phyloP scores from a whole-genome alignment of 192 early-diverging fungal genomes.

The Dissophora globulifera region DNA sequence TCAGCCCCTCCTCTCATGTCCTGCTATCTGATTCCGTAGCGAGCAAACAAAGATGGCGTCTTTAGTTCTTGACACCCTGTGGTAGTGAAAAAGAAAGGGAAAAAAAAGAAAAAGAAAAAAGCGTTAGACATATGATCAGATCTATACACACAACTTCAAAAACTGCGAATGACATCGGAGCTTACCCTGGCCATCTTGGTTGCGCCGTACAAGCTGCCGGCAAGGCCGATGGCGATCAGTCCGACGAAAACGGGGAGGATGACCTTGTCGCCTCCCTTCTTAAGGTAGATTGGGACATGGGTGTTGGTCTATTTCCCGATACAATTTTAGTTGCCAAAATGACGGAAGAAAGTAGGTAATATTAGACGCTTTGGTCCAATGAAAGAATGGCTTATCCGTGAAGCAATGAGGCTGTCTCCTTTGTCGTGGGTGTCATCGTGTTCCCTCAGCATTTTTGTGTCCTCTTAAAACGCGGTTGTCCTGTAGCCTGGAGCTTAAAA shows the following conservation, averaged over 20 bases:
- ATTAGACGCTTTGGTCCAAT: too few species aligned
- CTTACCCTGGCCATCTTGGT: slow-evolving; percentile 54
- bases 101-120: neutral
- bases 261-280: slow-evolving; percentile 44
- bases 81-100: neutral
- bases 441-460: too few species aligned
- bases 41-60: too few species aligned
- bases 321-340: neutral
- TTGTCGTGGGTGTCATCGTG: too few species aligned
- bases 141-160: neutral
- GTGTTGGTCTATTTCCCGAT: slow-evolving; percentile 25
- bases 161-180: neutral
- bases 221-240: slow-evolving; percentile 28
- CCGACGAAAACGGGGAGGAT: slow-evolving; percentile 33
- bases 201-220: slow-evolving; percentile 42
- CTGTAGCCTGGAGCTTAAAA: too few species aligned
- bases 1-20: too few species aligned
- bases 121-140: neutral
- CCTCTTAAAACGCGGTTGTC: too few species aligned
- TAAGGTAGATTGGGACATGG: slow-evolving; percentile 49
- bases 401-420: too few species aligned
- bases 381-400: too few species aligned
- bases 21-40: too few species aligned
- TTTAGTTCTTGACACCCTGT: slow-evolving; percentile 55
- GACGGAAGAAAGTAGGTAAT: neutral